These are phyloP conservation scores for Alternaria arborescens DNA, from an alignment of 2,329 filamentous ascomycete species.

Conservation along the genomic window DNA sequence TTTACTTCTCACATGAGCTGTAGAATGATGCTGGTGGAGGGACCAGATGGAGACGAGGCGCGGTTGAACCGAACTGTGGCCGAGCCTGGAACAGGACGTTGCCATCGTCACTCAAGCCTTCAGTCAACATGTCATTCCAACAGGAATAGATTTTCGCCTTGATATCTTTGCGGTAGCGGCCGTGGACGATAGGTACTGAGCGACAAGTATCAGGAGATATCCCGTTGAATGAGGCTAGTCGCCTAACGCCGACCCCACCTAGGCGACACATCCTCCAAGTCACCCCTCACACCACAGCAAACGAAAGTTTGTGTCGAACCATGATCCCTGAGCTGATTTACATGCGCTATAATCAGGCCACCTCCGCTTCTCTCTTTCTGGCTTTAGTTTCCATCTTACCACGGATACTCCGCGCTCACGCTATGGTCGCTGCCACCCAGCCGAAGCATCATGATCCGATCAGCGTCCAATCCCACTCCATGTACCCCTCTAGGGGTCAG, in stretches of 20 bases:
- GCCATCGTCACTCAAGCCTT: neutral
- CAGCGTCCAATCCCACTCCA: slow-evolving; percentile 22
- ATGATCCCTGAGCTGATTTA: slow-evolving; percentile 23
- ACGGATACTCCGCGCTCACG: slow-evolving; percentile 22
- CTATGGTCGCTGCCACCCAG: slow-evolving; percentile 34
- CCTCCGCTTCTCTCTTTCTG: slow-evolving; percentile 15
- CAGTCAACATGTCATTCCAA: neutral
- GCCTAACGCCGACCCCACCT: slow-evolving; percentile 31
- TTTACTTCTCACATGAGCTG: slow-evolving; percentile 21
- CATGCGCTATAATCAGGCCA: slow-evolving; percentile 29
- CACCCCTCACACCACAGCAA: slow-evolving; percentile 38
- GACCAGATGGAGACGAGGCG: slow-evolving; percentile 2
- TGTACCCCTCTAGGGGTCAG: slow-evolving; percentile 37
- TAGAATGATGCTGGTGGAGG: slow-evolving; percentile 9
- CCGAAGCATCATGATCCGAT: slow-evolving; percentile 48
- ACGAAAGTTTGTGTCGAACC: slow-evolving; percentile 8
- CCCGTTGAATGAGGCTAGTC: slow-evolving; percentile 22
- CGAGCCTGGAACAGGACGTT: neutral
- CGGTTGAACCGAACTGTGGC: slow-evolving; percentile 6
- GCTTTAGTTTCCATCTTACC: slow-evolving; percentile 13
- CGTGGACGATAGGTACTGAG: slow-evolving; percentile 14
- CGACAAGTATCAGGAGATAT: slow-evolving; percentile 37
- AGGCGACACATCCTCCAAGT: slow-evolving; percentile 11
- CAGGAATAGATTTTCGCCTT: neutral
- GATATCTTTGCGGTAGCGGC: slow-evolving; percentile 1